Evolutionary conservation across 257 asterid genomes (phyloP), one percentile per base, ranked within the genome.

Genomic region (Nicotiana benthamiana): DNA sequence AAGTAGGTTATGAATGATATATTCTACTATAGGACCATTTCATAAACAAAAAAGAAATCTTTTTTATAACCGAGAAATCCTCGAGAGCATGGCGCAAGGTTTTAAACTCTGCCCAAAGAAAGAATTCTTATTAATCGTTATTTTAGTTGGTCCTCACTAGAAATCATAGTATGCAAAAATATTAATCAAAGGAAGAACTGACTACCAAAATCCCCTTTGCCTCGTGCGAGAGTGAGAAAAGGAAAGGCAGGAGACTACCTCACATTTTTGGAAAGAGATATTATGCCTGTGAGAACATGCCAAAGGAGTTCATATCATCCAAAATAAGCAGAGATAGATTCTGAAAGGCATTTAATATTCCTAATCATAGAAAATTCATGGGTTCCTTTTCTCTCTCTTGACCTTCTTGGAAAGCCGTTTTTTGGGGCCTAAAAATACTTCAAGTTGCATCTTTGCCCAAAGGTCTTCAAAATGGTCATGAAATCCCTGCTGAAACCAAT

Each of bases 401-500:
- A 79, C 68, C 83, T 56, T 88, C 56, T 80, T 82, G 2, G 89
- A 57, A 77, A 84, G 84, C 30, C 89, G 86, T 74, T 85, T 28
- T 83, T 79, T 79, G 20, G 86, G 82, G 76, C 86, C 88, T 79
- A 86, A 83, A 20, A 12, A 64, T 51, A 66, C 87, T 85, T 91
- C 87, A 53, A 65, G 56, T 12, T 75, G 90, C 94, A 91, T 91
- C 80, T 84, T 82, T 40, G 36, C 80, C 97, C 97, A 92, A 17
- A 92, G 85, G 66, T 75, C 56, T 60, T 89, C 82, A 43, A 91
- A 91, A 86, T 75, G 83, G 15, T 5, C 81, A 74, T 46, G 85
- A 62, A 87, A 89, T 43, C 91, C 90, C 84, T 84, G 90, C 76
- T 89, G 97, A 86, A 91, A 94, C 97, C 97, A 94, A 66, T 90